Base-by-base conservation (phyloP, 345 rosid species). In the Ceriops decandra region DNA sequence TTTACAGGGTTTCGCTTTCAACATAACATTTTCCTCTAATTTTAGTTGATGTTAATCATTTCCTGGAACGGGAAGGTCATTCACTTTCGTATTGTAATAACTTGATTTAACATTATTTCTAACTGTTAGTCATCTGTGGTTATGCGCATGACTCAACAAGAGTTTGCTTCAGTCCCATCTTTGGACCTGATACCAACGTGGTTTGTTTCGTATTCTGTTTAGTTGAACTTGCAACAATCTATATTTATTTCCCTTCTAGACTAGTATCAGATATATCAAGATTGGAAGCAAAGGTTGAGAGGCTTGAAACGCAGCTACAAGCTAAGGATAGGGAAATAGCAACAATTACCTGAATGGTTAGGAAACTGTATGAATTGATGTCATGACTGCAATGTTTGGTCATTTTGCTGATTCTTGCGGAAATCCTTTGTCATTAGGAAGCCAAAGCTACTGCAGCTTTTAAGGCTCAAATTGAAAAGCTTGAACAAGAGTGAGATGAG, bases 271-370 rank as follows among this genome's bases (percentile, higher is more conserved):
- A 95, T 70, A 88, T 90, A 72, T 85, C 90, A 31, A 90, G 99
- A 72, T 82, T 90, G 57, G 99, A 95, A 76, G 89, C 88, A 5
- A 91, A 95, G 82, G 89, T 87, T 51, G 99, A 95, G 80, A 87
- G 99, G 83, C 88, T 95, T 67, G 99, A 95, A 84, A 79, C 82
- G 0, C 96, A 85, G 53, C 59, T 91, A 66, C 93, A 88, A 79
- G 78, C 90, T 22, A 95, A 90, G 65, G 98, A 90, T 71, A 90
- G 98, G 83, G 99, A 91, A 69, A 88, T 95, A 64, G 96, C 96
- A 63, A 88, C 99, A 3, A 86, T 88, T 35, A 91, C 93, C 19
- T 78, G 99, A 84, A 90, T 86, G 57, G 97, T 95, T 75, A 80
- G 96, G 8, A 5, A 60, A 52, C 67, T 70, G 71, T 20, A 9